These are phyloP conservation scores for Suillus plorans DNA, from an alignment of 768 basidiomycete species.

Conservation along the genomic window DNA sequence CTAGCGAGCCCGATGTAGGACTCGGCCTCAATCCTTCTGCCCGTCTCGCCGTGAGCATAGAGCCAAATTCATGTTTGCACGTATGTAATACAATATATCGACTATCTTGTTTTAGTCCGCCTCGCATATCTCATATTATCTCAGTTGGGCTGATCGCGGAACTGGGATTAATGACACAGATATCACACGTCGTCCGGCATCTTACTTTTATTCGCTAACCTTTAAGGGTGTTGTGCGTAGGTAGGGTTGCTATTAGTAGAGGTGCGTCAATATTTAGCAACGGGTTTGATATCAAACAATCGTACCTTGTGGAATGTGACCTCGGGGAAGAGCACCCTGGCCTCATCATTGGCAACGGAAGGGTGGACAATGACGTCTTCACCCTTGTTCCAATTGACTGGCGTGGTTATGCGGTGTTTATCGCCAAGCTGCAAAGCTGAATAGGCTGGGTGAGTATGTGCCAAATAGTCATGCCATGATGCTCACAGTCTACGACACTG, in stretches of 20 bases:
- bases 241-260: slow-evolving; percentile 60
- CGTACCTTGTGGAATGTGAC: slow-evolving; percentile 76
- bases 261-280: slow-evolving; percentile 1
- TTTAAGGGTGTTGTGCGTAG: slow-evolving; percentile 73
- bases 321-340: slow-evolving; percentile 87
- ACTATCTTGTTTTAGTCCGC: background rate
- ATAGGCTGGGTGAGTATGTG: background rate
- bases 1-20: background rate
- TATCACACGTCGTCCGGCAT: slow-evolving; percentile 2
- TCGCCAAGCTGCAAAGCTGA: slow-evolving; percentile 86
- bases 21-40: background rate
- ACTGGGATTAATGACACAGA: background rate
- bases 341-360: slow-evolving; percentile 80
- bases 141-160: background rate
- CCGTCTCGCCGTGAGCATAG: background rate
- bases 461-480: slow-evolving; percentile 12
- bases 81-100: background rate
- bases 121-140: background rate
- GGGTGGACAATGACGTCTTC: slow-evolving; percentile 94
- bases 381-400: slow-evolving; percentile 94
- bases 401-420: slow-evolving; percentile 82
- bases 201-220: slow-evolving; percentile 17
- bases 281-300: background rate
- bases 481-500: slow-evolving; percentile 72
- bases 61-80: background rate